Percentiles rank a stretch among this genome's conserved stretches.
Conservation (phyloP, 306 rosid genomes). For the Crotalaria pallida region DNA sequence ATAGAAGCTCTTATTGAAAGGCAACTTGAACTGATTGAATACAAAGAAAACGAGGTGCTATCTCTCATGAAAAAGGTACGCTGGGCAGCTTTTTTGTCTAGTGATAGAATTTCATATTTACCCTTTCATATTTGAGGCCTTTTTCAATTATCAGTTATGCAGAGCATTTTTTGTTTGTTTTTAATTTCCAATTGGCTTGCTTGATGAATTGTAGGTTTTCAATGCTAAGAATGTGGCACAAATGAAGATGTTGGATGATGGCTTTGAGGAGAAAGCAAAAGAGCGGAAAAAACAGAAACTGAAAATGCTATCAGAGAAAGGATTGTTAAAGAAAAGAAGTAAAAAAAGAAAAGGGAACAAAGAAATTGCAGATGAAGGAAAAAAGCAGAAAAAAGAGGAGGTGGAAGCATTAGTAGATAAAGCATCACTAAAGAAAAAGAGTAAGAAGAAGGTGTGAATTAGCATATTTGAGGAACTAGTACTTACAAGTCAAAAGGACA, state of each 20-base stretch:
- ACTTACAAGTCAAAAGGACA: neutral
- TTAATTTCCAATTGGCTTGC: neutral
- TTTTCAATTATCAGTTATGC: neutral
- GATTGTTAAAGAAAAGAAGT: conserved; percentile 50
- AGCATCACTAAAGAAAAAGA: conserved; percentile 11
- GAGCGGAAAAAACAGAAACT: conserved; percentile 66
- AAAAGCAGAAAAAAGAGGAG: neutral
- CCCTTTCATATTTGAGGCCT: neutral
- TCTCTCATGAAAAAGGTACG: conserved; percentile 55
- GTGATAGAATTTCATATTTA: neutral
- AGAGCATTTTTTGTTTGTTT: neutral
- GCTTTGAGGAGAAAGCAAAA: conserved; percentile 68
- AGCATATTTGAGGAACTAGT: neutral
- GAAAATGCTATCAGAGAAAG: conserved; percentile 59
- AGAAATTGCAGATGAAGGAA: conserved; percentile 17
- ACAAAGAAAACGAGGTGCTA: conserved; percentile 73
- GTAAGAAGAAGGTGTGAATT: conserved; percentile 18
- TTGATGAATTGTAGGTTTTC: conserved; percentile 49
- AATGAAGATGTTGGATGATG: conserved; percentile 84
- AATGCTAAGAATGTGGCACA: conserved; percentile 66
- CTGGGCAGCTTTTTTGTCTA: neutral
- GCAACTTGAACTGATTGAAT: conserved; percentile 57
- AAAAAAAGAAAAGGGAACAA: conserved; percentile 44
- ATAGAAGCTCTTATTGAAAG: conserved; percentile 63
- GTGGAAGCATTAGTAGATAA: conserved; percentile 3